Percentiles rank a stretch among this genome's conserved stretches.
Evolutionary conservation across 164 flowering plant genomes (phyloP).

Genomic region (Berberis vulgaris): DNA sequence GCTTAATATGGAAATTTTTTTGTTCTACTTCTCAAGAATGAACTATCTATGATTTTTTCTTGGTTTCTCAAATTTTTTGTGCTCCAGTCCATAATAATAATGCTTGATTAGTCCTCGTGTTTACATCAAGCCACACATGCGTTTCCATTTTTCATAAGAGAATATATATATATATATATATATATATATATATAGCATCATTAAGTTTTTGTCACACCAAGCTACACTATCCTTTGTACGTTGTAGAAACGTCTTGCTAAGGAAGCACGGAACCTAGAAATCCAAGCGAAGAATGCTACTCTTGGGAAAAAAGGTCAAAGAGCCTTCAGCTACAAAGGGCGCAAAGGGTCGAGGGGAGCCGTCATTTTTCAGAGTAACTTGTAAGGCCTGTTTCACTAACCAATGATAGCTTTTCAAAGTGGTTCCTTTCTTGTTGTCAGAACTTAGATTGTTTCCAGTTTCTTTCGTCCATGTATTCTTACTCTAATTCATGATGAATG

Average conservation of each 20-base stretch:
- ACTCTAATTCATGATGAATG: neutral
- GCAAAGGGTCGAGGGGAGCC: conserved; percentile 86
- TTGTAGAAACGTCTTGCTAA: conserved; percentile 85
- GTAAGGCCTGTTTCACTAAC: conserved; percentile 57
- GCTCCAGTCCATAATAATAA: too few species aligned
- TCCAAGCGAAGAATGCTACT: conserved; percentile 72
- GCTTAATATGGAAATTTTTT: too few species aligned
- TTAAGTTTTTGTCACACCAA: neutral
- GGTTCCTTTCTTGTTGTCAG: neutral
- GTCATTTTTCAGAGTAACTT: conserved; percentile 85
- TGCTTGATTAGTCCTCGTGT: too few species aligned
- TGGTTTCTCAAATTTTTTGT: too few species aligned
- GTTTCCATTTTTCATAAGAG: too few species aligned
- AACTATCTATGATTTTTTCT: too few species aligned
- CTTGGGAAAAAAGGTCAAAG: conserved; percentile 81
- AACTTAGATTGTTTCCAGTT: neutral
- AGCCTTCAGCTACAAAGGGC: conserved; percentile 44
- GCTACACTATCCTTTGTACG: neutral
- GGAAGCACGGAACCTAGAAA: conserved; percentile 85
- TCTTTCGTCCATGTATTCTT: neutral
- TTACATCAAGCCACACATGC: too few species aligned
- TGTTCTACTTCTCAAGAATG: too few species aligned
- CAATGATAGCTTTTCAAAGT: conserved; percentile 1
- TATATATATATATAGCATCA: too few species aligned
- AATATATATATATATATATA: too few species aligned